These are phyloP conservation scores for Penicillium sp. DNA, from an alignment of 2,329 filamentous ascomycete species.

Conservation along the genomic window DNA sequence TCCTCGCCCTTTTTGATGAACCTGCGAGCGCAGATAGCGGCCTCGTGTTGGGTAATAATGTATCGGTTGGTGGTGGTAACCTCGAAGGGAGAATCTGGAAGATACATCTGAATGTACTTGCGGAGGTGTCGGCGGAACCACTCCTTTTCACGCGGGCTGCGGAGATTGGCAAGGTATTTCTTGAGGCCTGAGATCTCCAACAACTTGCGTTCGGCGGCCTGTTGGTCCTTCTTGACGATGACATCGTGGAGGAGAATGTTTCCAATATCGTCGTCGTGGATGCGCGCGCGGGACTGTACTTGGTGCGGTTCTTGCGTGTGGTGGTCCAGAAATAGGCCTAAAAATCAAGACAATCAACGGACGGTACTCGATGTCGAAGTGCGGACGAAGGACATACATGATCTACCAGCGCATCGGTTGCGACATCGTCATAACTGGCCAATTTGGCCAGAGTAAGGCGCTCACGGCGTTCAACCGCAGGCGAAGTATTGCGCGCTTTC, in stretches of 20 bases:
- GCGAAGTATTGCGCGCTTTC: slow-evolving; percentile 31
- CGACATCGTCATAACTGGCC: slow-evolving; percentile 89
- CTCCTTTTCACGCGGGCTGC: slow-evolving; percentile 76
- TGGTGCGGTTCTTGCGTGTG: slow-evolving; percentile 89
- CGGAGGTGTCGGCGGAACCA: slow-evolving; percentile 84
- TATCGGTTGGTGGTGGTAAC: slow-evolving; percentile 93
- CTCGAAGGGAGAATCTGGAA: slow-evolving; percentile 92
- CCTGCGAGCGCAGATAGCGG: slow-evolving; percentile 78
- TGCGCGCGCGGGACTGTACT: slow-evolving; percentile 79
- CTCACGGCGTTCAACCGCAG: slow-evolving; percentile 55
- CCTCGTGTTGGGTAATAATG: slow-evolving; percentile 87
- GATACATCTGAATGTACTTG: slow-evolving; percentile 89
- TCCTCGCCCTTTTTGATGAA: slow-evolving; percentile 79
- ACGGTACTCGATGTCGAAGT: neutral
- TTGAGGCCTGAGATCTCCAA: slow-evolving; percentile 72
- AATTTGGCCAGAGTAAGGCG: slow-evolving; percentile 83
- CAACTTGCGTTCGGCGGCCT: slow-evolving; percentile 70
- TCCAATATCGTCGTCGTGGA: slow-evolving; percentile 66
- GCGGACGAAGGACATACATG: slow-evolving; percentile 65
- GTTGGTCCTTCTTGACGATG: slow-evolving; percentile 72
- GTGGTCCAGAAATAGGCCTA: slow-evolving; percentile 96
- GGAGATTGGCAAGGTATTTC: slow-evolving; percentile 69
- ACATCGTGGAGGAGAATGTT: slow-evolving; percentile 65
- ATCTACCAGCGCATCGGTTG: slow-evolving; percentile 93
- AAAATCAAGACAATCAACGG: slow-evolving; percentile 22